Base-by-base conservation (phyloP, 2,329 filamentous ascomycete genomes). In the Pseudocercospora fuligena region DNA sequence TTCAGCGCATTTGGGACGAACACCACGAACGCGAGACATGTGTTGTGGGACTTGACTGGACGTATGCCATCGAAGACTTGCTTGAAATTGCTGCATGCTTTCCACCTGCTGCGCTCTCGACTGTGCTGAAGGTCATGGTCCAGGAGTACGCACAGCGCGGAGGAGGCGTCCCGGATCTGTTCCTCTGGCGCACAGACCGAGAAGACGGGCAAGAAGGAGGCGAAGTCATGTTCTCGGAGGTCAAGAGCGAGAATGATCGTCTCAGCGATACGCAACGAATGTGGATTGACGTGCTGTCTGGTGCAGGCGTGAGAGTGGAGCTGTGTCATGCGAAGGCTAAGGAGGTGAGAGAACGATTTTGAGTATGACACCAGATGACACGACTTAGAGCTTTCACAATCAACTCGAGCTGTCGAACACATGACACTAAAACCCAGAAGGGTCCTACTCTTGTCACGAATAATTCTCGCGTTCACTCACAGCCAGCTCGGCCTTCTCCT, bases 181-280 rank as follows among this genome's bases (percentile, higher is more conserved):
- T 99, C 70, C 85, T 99, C 2, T 99, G 95, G 95, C 87, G 88
- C 73, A 74, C 80, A 25, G 56, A 65, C 54, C 74, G 77, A 29
- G 72, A 68, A 49, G 69, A 69, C 36, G 68, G 66, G 5, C 53
- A 47, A 9, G 46, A 64, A 27, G 66, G 66, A 21, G 76, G 76
- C 5, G 75, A 80, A 67, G 76, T 78, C 66, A 77, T 78, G 74
- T 80, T 80, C 63, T 74, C 78, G 0, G 83, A 85, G 68, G 83
- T 85, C 11, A 85, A 85, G 77, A 84, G 82, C 68, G 82, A 83
- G 77, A 97, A 97, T 79, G 95, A 99, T 83, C 88, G 93, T 46
- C 82, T 99, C 75, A 98, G 94, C 79, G 95, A 99, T 82, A 97
- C 94, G 19, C 95, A 99, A 82, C 84, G 95, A 73, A 85, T 99